Conservation (phyloP, 2,329 filamentous ascomycete genomes). For the Epichloe uncinata region DNA sequence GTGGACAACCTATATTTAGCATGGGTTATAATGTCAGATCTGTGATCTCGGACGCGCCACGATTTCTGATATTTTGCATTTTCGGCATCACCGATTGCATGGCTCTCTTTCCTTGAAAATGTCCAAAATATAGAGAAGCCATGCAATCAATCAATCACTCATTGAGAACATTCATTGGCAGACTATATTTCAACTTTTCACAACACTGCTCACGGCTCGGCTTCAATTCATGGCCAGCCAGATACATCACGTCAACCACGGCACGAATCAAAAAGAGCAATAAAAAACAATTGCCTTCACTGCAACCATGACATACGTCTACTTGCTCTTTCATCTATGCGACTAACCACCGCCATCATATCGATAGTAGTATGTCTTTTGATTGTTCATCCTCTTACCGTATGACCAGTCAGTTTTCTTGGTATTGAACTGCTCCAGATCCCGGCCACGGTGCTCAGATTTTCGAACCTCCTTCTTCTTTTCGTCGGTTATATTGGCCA, state of each 20-base stretch:
- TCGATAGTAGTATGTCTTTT: conserved; percentile 47
- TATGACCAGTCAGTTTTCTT: conserved; percentile 55
- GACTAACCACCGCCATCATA: conserved; percentile 30
- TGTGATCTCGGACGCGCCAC: neutral
- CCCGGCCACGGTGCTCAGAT: conserved; percentile 56
- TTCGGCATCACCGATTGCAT: too few relatives aligned
- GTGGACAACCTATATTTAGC: neutral
- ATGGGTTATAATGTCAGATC: neutral
- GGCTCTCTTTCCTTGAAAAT: too few relatives aligned
- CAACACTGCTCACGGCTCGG: neutral
- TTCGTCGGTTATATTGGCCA: conserved; percentile 62
- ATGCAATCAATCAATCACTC: too few relatives aligned
- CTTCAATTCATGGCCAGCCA: too few relatives aligned
- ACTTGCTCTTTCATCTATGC: neutral
- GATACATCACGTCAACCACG: neutral
- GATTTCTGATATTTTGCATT: too few relatives aligned
- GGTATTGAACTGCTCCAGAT: conserved; percentile 46
- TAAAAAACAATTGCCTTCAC: neutral
- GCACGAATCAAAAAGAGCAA: neutral
- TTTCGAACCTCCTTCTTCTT: conserved; percentile 57
- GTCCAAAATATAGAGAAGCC: too few relatives aligned
- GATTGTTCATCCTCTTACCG: conserved; percentile 62
- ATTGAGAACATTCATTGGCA: too few relatives aligned
- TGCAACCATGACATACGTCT: conserved; percentile 1
- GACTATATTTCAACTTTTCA: too few relatives aligned